Evolutionary conservation across 768 basidiomycete genomes (phyloP), one percentile per base, ranked within the genome.

Genomic region (Leucocoprinus sp.): DNA sequence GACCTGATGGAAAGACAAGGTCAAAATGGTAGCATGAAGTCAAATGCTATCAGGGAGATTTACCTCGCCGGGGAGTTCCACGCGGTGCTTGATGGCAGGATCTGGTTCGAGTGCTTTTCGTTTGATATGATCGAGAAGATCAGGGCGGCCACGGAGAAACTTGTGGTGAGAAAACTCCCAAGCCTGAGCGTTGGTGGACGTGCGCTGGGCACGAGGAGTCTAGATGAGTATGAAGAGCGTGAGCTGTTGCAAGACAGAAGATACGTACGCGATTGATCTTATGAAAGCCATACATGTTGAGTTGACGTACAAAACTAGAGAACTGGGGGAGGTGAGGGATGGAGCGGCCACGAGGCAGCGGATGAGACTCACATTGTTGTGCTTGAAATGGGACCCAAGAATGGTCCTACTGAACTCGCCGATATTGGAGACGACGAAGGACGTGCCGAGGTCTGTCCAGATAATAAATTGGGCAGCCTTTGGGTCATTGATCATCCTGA

Each of bases 221-320:
- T 87, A 48, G 49, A 39, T 39, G 22, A 38, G 42, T 31, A 40
- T 22, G 29, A 23, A n/a, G 8, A 33, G 31, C 15, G 14, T n/a
- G 43, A 4, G 43, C n/a, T 24, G 23, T 15, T 21, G 21, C 28
- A 37, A 35, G 31, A 24, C 36, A 37, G 38, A 36, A 41, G 26
- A 46, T 9, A 69, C 76, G 50, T 48, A 87, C 84, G 65, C 88
- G 75, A 61, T 91, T 91, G 65, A 89, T 89, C 67, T 93, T 93
- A 68, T 91, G 89, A 64, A 93, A 95, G 21, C 90, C 91, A 57
- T 93, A 95, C 88, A 93, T 93, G 72, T 95, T 93, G 52, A 93
- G 75, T 60, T 95, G 92, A 53, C 93, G 81, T 43, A 93, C 90
- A 60, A 96, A 95, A 57, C 86, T 89, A 9, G 88, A 90, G 62